A percentile compares a stretch with the other conserved stretches of the same genome.
Evolutionary conservation across 495 filamentous ascomycete genomes (phyloP).

Genomic region (Oidiodendron maius): DNA sequence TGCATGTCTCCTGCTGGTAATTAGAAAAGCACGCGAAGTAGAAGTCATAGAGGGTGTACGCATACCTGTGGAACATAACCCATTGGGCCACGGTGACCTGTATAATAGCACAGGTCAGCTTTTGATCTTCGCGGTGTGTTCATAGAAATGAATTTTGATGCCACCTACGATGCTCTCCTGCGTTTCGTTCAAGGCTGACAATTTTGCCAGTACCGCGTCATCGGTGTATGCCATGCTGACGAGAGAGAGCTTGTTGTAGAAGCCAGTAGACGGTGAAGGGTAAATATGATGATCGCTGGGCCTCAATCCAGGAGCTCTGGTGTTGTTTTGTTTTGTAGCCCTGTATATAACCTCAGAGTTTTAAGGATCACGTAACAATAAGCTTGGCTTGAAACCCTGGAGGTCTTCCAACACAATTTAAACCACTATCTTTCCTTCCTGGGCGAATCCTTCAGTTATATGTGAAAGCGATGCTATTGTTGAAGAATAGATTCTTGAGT

Average conservation of each 20-base stretch:
- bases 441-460: no score
- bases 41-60: background rate
- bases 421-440: no score
- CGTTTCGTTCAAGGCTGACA: conserved; percentile 90
- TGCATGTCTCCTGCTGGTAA: conserved; percentile 67
- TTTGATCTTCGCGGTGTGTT: no score
- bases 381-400: no score
- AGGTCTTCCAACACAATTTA: no score
- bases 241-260: background rate
- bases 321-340: background rate
- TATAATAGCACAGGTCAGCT: background rate
- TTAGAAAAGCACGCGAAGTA: conserved; percentile 22
- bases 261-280: background rate
- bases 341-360: background rate
- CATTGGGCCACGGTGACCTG: conserved; percentile 78
- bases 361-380: background rate
- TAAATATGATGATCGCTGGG: background rate
- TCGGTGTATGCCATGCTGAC: conserved; percentile 82
- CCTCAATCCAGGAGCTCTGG: background rate
- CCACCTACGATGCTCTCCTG: conserved; percentile 83
- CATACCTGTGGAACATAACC: conserved; percentile 98
- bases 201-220: conserved; percentile 88
- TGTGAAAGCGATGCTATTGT: no score
- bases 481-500: no score
- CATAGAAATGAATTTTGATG: background rate